These are phyloP conservation scores for Aphanomyces cochlioides DNA, from an alignment of 352 stramenopile genomes.

Conservation along the genomic window DNA sequence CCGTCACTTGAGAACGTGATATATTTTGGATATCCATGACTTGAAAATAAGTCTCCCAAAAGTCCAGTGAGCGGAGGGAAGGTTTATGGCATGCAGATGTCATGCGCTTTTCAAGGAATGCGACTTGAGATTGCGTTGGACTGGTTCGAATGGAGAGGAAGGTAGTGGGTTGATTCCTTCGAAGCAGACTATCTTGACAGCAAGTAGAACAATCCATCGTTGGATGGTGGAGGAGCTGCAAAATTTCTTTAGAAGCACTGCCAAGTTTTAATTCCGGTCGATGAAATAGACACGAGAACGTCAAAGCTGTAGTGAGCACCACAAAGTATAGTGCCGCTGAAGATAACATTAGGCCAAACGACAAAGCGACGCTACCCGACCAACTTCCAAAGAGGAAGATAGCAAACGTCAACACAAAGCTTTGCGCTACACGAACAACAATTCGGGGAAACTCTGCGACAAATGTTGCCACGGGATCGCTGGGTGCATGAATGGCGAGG, in stretches of 20 bases:
- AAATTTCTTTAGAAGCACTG: neutral
- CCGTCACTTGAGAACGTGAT: neutral
- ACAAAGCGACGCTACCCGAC: neutral
- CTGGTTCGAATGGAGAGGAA: neutral
- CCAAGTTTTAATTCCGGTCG: conserved; percentile 3
- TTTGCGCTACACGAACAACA: neutral
- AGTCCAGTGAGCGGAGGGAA: neutral
- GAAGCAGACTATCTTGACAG: neutral
- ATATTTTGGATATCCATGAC: neutral
- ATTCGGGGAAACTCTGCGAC: neutral
- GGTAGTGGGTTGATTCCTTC: neutral
- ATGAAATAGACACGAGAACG: conserved; percentile 17
- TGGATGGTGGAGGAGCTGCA: conserved; percentile 11
- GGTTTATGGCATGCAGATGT: neutral
- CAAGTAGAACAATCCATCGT: conserved; percentile 3
- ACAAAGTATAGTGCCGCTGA: conserved; percentile 7
- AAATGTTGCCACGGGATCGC: conserved; percentile 12
- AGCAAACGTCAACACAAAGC: neutral
- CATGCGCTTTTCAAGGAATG: neutral
- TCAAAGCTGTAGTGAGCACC: neutral
- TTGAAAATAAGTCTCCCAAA: conserved; percentile 22
- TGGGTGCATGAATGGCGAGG: conserved; percentile 5
- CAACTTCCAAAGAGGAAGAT: neutral
- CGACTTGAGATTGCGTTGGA: neutral
- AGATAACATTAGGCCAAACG: neutral